Conservation (phyloP, 2,329 filamentous ascomycete species). For the Colletotrichum brevisporum region DNA sequence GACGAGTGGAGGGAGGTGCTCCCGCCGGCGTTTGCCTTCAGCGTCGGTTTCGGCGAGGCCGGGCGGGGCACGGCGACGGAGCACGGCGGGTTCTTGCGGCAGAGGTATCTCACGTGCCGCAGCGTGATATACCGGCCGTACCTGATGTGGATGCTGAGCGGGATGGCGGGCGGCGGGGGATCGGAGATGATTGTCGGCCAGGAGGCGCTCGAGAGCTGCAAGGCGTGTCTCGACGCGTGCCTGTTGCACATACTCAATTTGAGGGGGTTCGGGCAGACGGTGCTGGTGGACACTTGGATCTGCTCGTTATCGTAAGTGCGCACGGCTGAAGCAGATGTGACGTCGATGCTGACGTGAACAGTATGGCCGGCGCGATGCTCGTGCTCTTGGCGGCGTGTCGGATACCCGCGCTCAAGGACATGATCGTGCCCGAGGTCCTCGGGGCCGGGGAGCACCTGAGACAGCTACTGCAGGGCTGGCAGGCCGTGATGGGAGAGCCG, state of each 20-base stretch:
- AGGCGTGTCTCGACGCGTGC: conserved; percentile 62
- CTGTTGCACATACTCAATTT: conserved; percentile 64
- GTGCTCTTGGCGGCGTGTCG: conserved; percentile 61
- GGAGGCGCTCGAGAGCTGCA: conserved; percentile 57
- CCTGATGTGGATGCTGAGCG: conserved; percentile 63
- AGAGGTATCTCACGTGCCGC: conserved; percentile 65
- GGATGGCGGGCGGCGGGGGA: conserved; percentile 47
- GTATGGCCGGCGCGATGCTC: conserved; percentile 65
- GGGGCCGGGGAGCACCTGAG: conserved; percentile 58
- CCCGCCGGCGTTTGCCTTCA: conserved; percentile 58
- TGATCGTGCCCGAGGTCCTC: conserved; percentile 56
- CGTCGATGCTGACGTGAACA: conserved; percentile 38
- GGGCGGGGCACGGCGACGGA: conserved; percentile 50
- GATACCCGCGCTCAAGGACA: conserved; percentile 52
- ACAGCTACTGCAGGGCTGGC: conserved; percentile 58
- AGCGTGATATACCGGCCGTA: conserved; percentile 68
- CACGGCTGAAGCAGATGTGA: background rate
- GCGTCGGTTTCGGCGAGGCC: conserved; percentile 46
- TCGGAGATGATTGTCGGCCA: conserved; percentile 46
- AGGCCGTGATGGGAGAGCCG: conserved; percentile 53
- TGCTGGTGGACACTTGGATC: conserved; percentile 68
- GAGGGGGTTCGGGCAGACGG: conserved; percentile 62
- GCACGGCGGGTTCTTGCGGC: conserved; percentile 63
- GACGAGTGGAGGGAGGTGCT: conserved; percentile 64
- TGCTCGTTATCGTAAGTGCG: conserved; percentile 64